Percentiles rank a stretch among this genome's conserved stretches.
Conservation (phyloP, 768 basidiomycete species). For the Suillus variegatus region DNA sequence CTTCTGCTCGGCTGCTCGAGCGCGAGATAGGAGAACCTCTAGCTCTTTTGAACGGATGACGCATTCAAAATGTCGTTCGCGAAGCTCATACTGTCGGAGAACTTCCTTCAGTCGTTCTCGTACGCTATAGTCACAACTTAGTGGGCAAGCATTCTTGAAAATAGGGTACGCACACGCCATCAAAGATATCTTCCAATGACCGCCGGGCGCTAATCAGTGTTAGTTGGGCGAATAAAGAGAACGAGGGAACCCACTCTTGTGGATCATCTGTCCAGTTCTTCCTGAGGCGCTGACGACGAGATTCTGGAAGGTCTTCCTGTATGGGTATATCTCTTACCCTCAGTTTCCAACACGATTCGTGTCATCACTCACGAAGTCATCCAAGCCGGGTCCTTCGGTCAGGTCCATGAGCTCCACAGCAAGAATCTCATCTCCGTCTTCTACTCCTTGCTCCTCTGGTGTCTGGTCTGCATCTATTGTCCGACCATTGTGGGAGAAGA, state of each 20-base stretch:
- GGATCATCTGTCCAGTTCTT: slow-evolving; percentile 84
- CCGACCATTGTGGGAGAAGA: slow-evolving; percentile 83
- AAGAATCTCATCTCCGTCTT: slow-evolving; percentile 85
- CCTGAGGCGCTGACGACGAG: slow-evolving; percentile 66
- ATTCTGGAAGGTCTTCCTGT: slow-evolving; percentile 68
- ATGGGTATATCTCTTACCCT: slow-evolving; percentile 7
- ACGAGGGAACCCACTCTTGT: slow-evolving; percentile 54
- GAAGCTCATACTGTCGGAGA: slow-evolving; percentile 84
- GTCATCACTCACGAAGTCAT: slow-evolving; percentile 56
- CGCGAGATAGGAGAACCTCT: slow-evolving; percentile 83
- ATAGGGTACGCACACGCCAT: slow-evolving; percentile 65
- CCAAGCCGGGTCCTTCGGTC: slow-evolving; percentile 64
- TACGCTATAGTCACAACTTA: slow-evolving; percentile 46
- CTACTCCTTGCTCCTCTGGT: slow-evolving; percentile 84
- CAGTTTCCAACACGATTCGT: slow-evolving; percentile 1
- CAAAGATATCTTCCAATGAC: slow-evolving; percentile 82
- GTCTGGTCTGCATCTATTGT: slow-evolving; percentile 81
- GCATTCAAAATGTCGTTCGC: slow-evolving; percentile 91
- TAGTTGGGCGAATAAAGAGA: slow-evolving; percentile 1
- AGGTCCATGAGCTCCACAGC: slow-evolving; percentile 92
- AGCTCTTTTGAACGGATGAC: slow-evolving; percentile 91
- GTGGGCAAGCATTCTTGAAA: slow-evolving; percentile 7
- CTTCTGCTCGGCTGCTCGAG: slow-evolving; percentile 85
- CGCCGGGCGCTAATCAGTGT: slow-evolving; percentile 57
- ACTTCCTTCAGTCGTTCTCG: slow-evolving; percentile 87